Evolutionary conservation across 2,329 filamentous ascomycete genomes (phyloP).

Genomic region (Neophaeococcomyces aloes): DNA sequence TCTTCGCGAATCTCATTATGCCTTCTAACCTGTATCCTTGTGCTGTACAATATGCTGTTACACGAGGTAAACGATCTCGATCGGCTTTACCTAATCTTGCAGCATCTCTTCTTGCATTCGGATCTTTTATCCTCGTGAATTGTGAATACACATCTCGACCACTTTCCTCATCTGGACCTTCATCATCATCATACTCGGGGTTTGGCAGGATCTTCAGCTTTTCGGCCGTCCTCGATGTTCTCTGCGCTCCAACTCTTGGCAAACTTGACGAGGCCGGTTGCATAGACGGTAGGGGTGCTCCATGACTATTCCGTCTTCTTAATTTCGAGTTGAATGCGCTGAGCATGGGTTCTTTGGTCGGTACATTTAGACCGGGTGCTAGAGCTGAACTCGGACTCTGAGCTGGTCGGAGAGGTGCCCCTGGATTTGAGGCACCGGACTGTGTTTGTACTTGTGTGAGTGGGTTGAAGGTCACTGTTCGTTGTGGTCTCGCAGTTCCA

Average conservation of each 20-base stretch:
- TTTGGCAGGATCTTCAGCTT: constrained; percentile 96
- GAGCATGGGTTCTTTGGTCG: constrained; percentile 51
- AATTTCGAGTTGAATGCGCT: constrained; percentile 79
- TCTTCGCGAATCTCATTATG: constrained; percentile 83
- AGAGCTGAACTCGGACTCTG: constrained; percentile 28
- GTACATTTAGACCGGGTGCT: constrained; percentile 26
- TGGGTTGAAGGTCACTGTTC: constrained; percentile 41
- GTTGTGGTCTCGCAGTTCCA: constrained; percentile 24
- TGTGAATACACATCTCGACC: constrained; percentile 94
- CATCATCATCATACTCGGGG: constrained; percentile 71
- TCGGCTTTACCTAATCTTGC: constrained; percentile 89
- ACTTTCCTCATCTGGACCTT: constrained; percentile 71
- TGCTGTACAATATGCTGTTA: constrained; percentile 94
- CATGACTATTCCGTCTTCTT: constrained; percentile 73
- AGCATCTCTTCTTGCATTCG: constrained; percentile 81
- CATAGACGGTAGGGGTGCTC: constrained; percentile 42
- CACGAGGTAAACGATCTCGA: constrained; percentile 70
- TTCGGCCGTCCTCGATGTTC: constrained; percentile 89
- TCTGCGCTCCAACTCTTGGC: constrained; percentile 80
- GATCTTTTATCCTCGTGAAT: constrained; percentile 95
- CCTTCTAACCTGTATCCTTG: constrained; percentile 84
- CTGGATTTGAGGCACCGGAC: constrained; percentile 31
- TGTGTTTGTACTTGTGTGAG: constrained; percentile 36
- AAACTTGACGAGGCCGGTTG: constrained; percentile 32
- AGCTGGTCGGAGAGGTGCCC: constrained; percentile 32